phyloP scores from a whole-genome alignment of 108 stramenopile genomes.

The Fragilariopsis cylindrus region DNA sequence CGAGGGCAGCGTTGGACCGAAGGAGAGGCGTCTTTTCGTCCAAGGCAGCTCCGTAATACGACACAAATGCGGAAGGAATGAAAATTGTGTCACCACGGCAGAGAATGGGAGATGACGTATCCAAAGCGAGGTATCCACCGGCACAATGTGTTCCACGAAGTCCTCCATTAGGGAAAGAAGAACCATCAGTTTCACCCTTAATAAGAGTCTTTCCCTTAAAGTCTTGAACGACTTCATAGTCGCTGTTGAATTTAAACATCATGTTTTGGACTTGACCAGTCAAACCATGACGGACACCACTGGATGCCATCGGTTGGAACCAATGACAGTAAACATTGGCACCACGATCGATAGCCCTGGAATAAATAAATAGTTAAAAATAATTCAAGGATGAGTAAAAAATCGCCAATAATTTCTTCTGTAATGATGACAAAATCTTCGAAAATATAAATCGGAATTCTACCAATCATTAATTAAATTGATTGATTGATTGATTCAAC shows the following conservation, averaged over 20 bases:
- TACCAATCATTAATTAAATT: too few relatives aligned
- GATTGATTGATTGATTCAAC: too few relatives aligned
- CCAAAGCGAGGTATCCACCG: conserved; percentile 90
- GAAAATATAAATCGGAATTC: not conserved
- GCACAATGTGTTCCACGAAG: conserved; percentile 93
- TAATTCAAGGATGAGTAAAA: not conserved
- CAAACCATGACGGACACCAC: conserved; percentile 90
- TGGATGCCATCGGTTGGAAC: conserved; percentile 94
- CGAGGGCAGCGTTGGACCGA: conserved; percentile 85
- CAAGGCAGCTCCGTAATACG: conserved; percentile 91
- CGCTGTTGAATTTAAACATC: conserved; percentile 88
- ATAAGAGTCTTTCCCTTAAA: conserved; percentile 92
- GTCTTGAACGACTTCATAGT: conserved; percentile 79
- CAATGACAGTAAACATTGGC: conserved; percentile 95
- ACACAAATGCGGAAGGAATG: conserved; percentile 91
- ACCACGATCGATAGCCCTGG: conserved; percentile 89
- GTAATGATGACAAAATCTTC: not conserved
- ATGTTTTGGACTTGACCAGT: conserved; percentile 94
- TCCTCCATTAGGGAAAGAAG: conserved; percentile 94
- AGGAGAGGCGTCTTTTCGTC: conserved; percentile 97
- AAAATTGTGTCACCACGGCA: conserved; percentile 93
- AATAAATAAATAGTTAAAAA: conserved; percentile 1
- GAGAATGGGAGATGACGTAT: conserved; percentile 89
- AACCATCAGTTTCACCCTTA: conserved; percentile 95
- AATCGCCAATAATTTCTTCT: not conserved